Conservation (phyloP, 2,329 filamentous ascomycete species). For the Alternaria metachromatica region DNA sequence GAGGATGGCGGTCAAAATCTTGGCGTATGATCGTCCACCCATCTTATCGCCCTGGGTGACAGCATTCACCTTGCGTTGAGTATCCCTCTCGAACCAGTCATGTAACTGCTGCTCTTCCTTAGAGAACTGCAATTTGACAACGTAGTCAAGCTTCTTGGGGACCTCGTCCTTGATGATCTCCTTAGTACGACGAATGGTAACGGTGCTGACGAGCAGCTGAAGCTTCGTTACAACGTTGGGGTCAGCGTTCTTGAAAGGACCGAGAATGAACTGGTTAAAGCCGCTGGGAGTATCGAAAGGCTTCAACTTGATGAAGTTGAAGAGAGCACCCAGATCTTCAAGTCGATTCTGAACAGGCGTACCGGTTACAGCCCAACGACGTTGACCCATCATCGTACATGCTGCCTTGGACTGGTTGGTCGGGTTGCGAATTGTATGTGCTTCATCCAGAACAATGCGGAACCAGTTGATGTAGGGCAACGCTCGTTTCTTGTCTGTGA, state of each 20-base stretch:
- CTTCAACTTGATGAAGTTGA: constrained; percentile 82
- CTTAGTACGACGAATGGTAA: constrained; percentile 89
- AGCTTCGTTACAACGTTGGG: constrained; percentile 83
- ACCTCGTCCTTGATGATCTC: constrained; percentile 74
- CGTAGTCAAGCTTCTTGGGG: constrained; percentile 69
- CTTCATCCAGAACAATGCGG: constrained; percentile 91
- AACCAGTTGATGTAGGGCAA: constrained; percentile 88
- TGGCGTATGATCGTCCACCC: constrained; percentile 87
- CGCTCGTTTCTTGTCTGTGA: constrained; percentile 66
- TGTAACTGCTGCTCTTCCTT: constrained; percentile 79
- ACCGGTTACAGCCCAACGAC: constrained; percentile 96
- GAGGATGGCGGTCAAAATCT: constrained; percentile 89
- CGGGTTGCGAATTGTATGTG: constrained; percentile 90
- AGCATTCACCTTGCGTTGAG: constrained; percentile 78
- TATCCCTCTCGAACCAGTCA: constrained; percentile 82
- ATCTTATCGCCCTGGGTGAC: constrained; percentile 71
- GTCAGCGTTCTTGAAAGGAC: constrained; percentile 86
- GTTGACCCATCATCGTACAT: constrained; percentile 76
- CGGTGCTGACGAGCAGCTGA: constrained; percentile 88
- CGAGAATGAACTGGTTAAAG: constrained; percentile 81
- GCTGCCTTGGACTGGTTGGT: constrained; percentile 85
- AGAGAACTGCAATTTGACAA: constrained; percentile 77
- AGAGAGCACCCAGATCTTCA: constrained; percentile 81
- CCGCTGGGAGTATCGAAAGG: constrained; percentile 81
- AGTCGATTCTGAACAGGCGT: constrained; percentile 94